Evolutionary conservation across 768 basidiomycete species (phyloP).

Genomic region (Lactarius indigo): DNA sequence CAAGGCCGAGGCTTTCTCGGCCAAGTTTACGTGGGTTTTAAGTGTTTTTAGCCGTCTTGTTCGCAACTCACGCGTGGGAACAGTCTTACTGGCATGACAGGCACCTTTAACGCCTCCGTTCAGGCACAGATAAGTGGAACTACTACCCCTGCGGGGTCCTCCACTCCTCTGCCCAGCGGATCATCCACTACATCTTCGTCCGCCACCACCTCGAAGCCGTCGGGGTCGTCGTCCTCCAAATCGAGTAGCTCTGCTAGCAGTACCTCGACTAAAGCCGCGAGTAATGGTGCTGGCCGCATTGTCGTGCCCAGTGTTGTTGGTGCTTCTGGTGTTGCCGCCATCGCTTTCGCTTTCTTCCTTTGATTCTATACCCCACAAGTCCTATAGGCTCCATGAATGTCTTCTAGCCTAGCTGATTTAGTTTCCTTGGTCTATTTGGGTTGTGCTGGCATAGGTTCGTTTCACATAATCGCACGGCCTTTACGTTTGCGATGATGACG

Average conservation of each 20-base stretch:
- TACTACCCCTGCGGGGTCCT: constrained; percentile 33
- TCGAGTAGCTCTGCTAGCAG: constrained; percentile 4
- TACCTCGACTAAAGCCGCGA: background rate
- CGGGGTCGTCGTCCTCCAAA: constrained; percentile 22
- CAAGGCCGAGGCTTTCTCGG: constrained; percentile 69
- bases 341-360: constrained; percentile 21
- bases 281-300: constrained; percentile 24
- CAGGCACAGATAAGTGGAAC: constrained; percentile 59
- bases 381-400: background rate
- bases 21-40: constrained; percentile 63
- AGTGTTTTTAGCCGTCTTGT: background rate
- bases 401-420: constrained; percentile 1
- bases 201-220: constrained; percentile 7
- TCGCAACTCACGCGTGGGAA: constrained; percentile 2
- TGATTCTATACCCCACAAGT: background rate
- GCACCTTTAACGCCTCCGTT: constrained; percentile 55
- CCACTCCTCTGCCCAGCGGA: constrained; percentile 27
- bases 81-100: constrained; percentile 69
- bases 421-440: background rate
- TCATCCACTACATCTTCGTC: constrained; percentile 15
- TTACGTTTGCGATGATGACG: background rate
- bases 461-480: constrained; percentile 4
- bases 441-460: constrained; percentile 8
- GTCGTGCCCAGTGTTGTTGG: constrained; percentile 24
- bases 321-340: constrained; percentile 23